Percentiles rank a stretch among this genome's conserved stretches.
Conservation (phyloP, 176 grass and related monocot genomes). For the Cymbopogon citratus region DNA sequence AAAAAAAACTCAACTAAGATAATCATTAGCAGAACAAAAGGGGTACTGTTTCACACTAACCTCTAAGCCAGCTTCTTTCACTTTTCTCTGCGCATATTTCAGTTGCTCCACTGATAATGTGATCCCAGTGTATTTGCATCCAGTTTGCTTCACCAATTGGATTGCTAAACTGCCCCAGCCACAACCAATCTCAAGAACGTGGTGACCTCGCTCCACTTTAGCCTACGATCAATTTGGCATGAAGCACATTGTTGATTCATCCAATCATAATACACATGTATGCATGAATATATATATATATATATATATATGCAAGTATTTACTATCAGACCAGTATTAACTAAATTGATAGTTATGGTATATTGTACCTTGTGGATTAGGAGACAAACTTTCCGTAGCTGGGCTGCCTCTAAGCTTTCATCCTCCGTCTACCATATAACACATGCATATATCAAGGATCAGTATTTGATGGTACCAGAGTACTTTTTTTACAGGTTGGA, state of each 20-base stretch:
- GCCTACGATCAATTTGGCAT: slow-evolving; percentile 37
- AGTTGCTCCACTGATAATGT: slow-evolving; percentile 83
- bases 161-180: slow-evolving; percentile 86
- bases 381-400: slow-evolving; percentile 61
- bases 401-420: slow-evolving; percentile 74
- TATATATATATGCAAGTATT: not conserved
- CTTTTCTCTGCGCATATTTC: slow-evolving; percentile 53
- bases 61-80: slow-evolving; percentile 73
- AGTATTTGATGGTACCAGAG: not conserved
- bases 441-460: not conserved
- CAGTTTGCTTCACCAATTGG: slow-evolving; percentile 67
- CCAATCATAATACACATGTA: not conserved
- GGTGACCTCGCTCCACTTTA: slow-evolving; percentile 59
- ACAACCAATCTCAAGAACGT: slow-evolving; percentile 87
- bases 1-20: not conserved
- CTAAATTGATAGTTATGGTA: not conserved
- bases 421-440: slow-evolving; percentile 48
- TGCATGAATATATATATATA: not conserved
- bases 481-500: not conserved
- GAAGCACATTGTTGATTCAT: not conserved
- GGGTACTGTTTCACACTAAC: slow-evolving; percentile 26
- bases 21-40: not conserved
- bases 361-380: slow-evolving; percentile 72
- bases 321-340: not conserved
- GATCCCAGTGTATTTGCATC: slow-evolving; percentile 88